A percentile compares a stretch with the other conserved stretches of the same genome.
These are phyloP conservation scores for Sungouiozyma ichnusensis DNA, from an alignment of 805 yeast genomes.

Conservation along the genomic window DNA sequence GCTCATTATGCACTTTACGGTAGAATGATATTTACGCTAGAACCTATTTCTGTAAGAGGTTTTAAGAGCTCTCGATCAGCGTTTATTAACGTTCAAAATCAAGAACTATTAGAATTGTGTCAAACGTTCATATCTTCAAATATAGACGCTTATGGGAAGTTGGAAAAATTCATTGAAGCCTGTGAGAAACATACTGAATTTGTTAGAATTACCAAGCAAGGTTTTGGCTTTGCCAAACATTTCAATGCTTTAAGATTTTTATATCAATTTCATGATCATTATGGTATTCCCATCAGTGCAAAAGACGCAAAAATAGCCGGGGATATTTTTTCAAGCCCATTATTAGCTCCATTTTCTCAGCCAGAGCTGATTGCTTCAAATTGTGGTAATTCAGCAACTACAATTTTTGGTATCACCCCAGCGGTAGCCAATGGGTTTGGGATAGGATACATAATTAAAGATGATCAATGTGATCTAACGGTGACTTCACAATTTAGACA, in stretches of 20 bases:
- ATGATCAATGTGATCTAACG: slow-evolving; percentile 70
- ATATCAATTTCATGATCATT: slow-evolving; percentile 32
- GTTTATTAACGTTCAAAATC: slow-evolving; percentile 54
- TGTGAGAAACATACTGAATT: slow-evolving; percentile 42
- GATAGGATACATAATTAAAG: slow-evolving; percentile 81
- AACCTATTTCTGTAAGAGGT: slow-evolving; percentile 73
- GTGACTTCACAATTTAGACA: slow-evolving; percentile 82
- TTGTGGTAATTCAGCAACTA: slow-evolving; percentile 87
- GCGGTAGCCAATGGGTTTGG: slow-evolving; percentile 85
- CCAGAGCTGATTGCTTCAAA: slow-evolving; percentile 50
- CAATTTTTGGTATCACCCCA: slow-evolving; percentile 83
- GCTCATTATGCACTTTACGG: slow-evolving; percentile 89
- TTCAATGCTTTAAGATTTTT: slow-evolving; percentile 52
- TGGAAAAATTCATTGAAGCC: slow-evolving; percentile 36
- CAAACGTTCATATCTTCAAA: slow-evolving; percentile 50
- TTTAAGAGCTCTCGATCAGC: slow-evolving; percentile 64
- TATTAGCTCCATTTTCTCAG: slow-evolving; percentile 29
- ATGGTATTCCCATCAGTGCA: slow-evolving; percentile 23
- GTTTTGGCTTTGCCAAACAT: slow-evolving; percentile 66
- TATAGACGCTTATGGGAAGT: slow-evolving; percentile 36
- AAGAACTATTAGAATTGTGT: slow-evolving; percentile 39
- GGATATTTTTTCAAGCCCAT: slow-evolving; percentile 35
- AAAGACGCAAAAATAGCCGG: slow-evolving; percentile 30
- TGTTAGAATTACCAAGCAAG: slow-evolving; percentile 44
- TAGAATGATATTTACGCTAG: slow-evolving; percentile 77